Base-by-base conservation (phyloP, 1,284 basidiomycete genomes). In the Ceratobasidium sp. region DNA sequence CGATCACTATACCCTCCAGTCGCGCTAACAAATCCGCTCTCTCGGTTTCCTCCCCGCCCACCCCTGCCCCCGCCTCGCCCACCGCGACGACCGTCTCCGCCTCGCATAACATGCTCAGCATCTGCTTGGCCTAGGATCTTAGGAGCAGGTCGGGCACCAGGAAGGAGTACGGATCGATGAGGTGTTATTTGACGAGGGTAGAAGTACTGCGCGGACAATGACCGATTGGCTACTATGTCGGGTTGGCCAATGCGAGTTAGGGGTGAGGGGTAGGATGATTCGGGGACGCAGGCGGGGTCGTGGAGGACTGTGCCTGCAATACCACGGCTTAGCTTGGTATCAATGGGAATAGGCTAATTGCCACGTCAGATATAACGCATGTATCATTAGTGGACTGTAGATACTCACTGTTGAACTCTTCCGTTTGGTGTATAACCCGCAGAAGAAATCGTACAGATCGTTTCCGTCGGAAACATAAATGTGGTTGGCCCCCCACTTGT, bases 211-310 rank as follows among this genome's bases (percentile, higher is more conserved):
- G 91, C 95, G 0, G 94, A 96, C 11, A 99, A 84, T 11, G 96
- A 94, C 46, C 88, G 87, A 81, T 99, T 96, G 79, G 92, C 90
- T 77, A 87, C 86, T 75, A 99, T 91, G 82, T 99, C 95, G 1
- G 87, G 87, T 26, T 95, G 81, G 57, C 84, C 83, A 50, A 87
- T 80, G n/a, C 79, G 79, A 9, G 83, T 77, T 50, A 93, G 80
- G 0, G 96, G 96, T 38, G 89, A 90, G 78, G 91, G 89, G 80
- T 94, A 96, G 0, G 93, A 96, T 16, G 96, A 92, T 54, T 94
- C 93, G 2, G 98, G 98, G 6, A 99, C 88, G 79, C 93, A 98
- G 66, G 90, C 88, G 2, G 95, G 91, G 80, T 98, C 96, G 8
- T 93, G 88, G 28, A 94, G 83, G 54, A 95, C 87, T 49, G 85